Percentiles rank a stretch among this genome's conserved stretches.
These are phyloP conservation scores for Harrya chromipes DNA, from an alignment of 768 basidiomycete genomes.

Conservation along the genomic window DNA sequence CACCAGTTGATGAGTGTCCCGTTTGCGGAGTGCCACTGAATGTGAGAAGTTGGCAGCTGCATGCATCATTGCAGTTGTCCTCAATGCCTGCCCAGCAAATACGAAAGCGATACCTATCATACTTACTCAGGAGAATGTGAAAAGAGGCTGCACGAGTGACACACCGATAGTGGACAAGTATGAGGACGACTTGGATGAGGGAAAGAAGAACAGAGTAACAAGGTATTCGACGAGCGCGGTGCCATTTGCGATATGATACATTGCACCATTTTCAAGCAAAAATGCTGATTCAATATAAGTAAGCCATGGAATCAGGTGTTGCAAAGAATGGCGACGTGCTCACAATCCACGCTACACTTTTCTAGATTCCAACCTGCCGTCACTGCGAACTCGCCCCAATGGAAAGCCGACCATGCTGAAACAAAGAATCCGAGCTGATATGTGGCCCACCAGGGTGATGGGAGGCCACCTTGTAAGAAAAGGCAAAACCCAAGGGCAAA, in stretches of 20 bases:
- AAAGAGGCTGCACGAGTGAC: slow-evolving; percentile 16
- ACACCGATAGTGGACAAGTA: slow-evolving; percentile 60
- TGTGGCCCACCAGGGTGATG: slow-evolving; percentile 57
- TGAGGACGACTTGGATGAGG: slow-evolving; percentile 56
- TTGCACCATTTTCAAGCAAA: slow-evolving; percentile 82
- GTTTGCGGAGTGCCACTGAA: slow-evolving; percentile 72
- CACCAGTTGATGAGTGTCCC: slow-evolving; percentile 72
- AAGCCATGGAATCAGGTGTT: slow-evolving; percentile 2
- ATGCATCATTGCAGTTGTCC: slow-evolving; percentile 95
- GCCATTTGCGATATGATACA: slow-evolving; percentile 83
- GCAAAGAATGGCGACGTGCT: slow-evolving; percentile 32
- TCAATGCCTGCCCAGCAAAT: slow-evolving; percentile 67
- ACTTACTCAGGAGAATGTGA: not conserved
- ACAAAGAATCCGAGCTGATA: slow-evolving; percentile 82
- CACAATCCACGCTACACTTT: slow-evolving; percentile 92
- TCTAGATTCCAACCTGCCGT: slow-evolving; percentile 95
- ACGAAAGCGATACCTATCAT: slow-evolving; percentile 61
- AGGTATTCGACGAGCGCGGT: slow-evolving; percentile 81
- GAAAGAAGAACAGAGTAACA: slow-evolving; percentile 61
- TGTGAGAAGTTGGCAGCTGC: slow-evolving; percentile 95
- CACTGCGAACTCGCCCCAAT: slow-evolving; percentile 92
- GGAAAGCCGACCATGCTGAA: slow-evolving; percentile 82
- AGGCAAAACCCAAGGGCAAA: slow-evolving; percentile 58
- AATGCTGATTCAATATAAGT: slow-evolving; percentile 65
- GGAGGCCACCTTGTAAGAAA: slow-evolving; percentile 46